Evolutionary conservation across 371 early-diverging fungal genomes (phyloP).

Genomic region (Phascolomyces articulosus): DNA sequence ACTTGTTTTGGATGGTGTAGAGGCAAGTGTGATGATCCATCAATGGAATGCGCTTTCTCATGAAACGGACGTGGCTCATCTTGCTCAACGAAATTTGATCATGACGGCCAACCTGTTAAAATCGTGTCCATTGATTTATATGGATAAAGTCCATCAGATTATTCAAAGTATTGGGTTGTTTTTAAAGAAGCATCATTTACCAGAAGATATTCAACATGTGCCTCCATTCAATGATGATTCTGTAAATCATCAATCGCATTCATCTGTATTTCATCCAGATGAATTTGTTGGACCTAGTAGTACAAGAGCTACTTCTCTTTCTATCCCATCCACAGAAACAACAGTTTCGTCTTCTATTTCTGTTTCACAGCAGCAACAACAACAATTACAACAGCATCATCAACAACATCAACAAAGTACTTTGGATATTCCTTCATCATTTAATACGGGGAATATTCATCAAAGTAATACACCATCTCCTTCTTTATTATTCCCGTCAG

Average conservation of each 20-base stretch:
- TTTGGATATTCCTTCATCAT: not conserved
- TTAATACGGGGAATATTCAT: not conserved
- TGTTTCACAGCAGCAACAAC: not conserved
- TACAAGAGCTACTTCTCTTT: no score
- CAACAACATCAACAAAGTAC: not conserved
- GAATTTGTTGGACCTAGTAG: conserved; percentile 5
- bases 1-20: conserved; percentile 47
- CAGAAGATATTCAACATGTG: conserved; percentile 33
- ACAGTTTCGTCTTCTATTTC: not conserved
- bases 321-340: no score
- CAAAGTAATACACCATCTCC: not conserved
- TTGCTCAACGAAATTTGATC: conserved; percentile 49
- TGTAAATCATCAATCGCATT: conserved; percentile 39
- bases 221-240: conserved; percentile 42
- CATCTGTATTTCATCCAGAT: conserved; percentile 34
- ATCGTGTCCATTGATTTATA: conserved; percentile 51
- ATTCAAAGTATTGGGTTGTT: conserved; percentile 41
- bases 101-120: conserved; percentile 40
- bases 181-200: conserved; percentile 32
- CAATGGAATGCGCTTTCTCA: conserved; percentile 48
- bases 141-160: conserved; percentile 51
- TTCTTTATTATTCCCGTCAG: not conserved
- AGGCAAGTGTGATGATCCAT: conserved; percentile 51
- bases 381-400: not conserved
- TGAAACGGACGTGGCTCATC: conserved; percentile 37